Conservation (phyloP, 2,329 filamentous ascomycete genomes). For the Bertia moriformis region DNA sequence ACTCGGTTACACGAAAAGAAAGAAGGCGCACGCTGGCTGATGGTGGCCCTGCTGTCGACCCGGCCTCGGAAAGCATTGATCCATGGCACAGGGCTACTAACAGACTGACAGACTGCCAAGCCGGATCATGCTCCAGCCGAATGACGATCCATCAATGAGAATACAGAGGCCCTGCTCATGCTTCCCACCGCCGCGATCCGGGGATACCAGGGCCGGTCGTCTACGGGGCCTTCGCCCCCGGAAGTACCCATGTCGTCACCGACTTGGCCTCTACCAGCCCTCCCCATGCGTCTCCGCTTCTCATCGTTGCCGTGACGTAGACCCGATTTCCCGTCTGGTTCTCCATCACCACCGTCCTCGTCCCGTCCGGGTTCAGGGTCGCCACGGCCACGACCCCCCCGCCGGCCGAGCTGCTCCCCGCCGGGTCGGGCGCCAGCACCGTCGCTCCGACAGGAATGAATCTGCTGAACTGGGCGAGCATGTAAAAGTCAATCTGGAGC, state of each 20-base stretch:
- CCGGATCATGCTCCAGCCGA: no score
- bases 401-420: slow-evolving; percentile 21
- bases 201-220: no score
- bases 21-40: no score
- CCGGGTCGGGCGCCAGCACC: slow-evolving; percentile 15
- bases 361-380: slow-evolving; percentile 27
- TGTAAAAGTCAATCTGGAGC: slow-evolving; percentile 33
- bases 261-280: slow-evolving; percentile 17
- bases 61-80: no score
- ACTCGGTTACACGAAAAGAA: no score
- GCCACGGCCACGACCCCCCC: slow-evolving; percentile 27
- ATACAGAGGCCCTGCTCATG: no score
- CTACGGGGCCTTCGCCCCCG: no score
- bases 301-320: slow-evolving; percentile 20
- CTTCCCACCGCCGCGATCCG: no score
- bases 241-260: slow-evolving; percentile 23
- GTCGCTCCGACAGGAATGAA: slow-evolving; percentile 29
- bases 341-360: slow-evolving; percentile 27
- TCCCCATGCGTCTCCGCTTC: slow-evolving; percentile 21
- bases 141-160: no score
- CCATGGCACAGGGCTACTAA: no score
- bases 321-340: slow-evolving; percentile 29
- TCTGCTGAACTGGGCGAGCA: slow-evolving; percentile 33
- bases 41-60: no score
- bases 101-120: no score